Evolutionary conservation across 2,329 filamentous ascomycete genomes (phyloP).

Genomic region (Aspergillus luchuensis): DNA sequence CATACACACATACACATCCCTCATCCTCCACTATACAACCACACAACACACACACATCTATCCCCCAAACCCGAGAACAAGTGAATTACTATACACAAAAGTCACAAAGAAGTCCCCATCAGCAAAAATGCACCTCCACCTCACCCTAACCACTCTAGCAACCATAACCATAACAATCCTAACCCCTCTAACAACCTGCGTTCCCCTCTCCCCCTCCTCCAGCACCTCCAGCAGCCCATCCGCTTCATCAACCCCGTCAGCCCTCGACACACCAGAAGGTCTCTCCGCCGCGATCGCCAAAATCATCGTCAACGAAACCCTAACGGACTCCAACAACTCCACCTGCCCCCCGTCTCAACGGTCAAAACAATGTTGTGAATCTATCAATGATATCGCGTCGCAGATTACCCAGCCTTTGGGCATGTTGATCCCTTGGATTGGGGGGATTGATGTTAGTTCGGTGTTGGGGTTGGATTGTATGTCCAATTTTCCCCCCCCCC

Average conservation of each 20-base stretch:
- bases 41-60: too few species aligned
- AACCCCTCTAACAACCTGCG: slow-evolving; percentile 1
- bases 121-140: slow-evolving; percentile 8
- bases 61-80: too few species aligned
- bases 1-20: too few species aligned
- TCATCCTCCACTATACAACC: too few species aligned
- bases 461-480: slow-evolving; percentile 30
- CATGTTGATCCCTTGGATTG: slow-evolving; percentile 24
- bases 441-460: slow-evolving; percentile 22
- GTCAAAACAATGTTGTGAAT: slow-evolving; percentile 32
- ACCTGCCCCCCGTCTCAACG: slow-evolving; percentile 25
- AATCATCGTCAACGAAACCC: not conserved
- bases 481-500: too few species aligned
- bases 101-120: not conserved
- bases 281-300: not conserved
- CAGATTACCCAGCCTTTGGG: slow-evolving; percentile 18
- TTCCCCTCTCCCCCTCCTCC: slow-evolving; percentile 4
- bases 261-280: not conserved
- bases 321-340: not conserved
- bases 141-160: not conserved
- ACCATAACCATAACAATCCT: not conserved
- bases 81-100: not conserved
- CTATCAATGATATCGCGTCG: slow-evolving; percentile 23
- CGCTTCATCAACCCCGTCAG: not conserved
- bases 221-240: not conserved